A percentile compares a stretch with the other conserved stretches of the same genome.
Evolutionary conservation across 129 eudicot genomes (phyloP).

Genomic region (Kitagawia praeruptora): DNA sequence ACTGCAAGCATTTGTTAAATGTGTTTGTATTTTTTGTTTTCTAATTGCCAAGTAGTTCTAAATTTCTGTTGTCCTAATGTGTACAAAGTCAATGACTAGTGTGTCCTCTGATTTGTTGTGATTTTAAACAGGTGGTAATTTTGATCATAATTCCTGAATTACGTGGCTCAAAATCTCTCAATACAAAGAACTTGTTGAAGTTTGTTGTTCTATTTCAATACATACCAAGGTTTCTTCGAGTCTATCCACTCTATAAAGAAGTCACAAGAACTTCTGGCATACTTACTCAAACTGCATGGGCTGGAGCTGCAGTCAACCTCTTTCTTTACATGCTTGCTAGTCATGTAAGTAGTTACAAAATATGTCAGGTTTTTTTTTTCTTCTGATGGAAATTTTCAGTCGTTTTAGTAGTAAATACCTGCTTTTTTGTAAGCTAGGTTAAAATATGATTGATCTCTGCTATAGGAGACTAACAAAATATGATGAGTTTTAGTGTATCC

Average conservation of each 20-base stretch:
- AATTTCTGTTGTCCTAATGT: neutral
- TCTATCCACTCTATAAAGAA: conserved; percentile 64
- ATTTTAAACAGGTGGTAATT: conserved; percentile 52
- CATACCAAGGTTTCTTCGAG: conserved; percentile 74
- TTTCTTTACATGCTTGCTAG: conserved; percentile 97
- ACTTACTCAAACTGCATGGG: conserved; percentile 25
- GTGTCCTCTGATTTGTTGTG: conserved; percentile 8
- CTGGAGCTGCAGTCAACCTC: conserved; percentile 96
- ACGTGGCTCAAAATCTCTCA: conserved; percentile 63
- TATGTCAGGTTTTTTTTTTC: neutral
- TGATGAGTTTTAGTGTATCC: neutral
- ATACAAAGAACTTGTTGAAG: conserved; percentile 74
- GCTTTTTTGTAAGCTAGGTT: neutral
- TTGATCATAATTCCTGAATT: conserved; percentile 50
- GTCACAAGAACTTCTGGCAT: conserved; percentile 14
- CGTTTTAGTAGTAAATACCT: no score
- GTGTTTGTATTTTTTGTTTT: neutral
- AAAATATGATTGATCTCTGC: neutral
- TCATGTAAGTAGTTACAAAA: conserved; percentile 50
- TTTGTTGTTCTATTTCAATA: conserved; percentile 80
- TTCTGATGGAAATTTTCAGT: neutral
- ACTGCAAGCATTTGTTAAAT: neutral
- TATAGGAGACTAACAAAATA: neutral
- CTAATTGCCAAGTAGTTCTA: neutral
- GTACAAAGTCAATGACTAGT: neutral